Evolutionary conservation across 768 basidiomycete genomes (phyloP).

Genomic region (Mrakia frigida): DNA sequence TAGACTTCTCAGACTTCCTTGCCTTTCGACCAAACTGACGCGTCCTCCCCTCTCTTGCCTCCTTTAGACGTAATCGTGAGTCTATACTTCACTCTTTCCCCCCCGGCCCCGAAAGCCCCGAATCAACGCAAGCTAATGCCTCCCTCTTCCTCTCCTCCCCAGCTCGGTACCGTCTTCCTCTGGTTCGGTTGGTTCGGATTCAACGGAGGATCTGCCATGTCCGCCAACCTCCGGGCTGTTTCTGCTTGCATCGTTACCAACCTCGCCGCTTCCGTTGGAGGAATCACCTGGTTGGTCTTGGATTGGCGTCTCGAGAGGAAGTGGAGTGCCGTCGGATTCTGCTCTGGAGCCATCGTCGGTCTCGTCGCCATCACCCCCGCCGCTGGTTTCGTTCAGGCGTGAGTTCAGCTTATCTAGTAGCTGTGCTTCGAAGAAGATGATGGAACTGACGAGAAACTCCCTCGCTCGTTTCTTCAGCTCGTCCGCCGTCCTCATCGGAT

Average conservation of each 20-base stretch:
- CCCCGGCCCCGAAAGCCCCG: no score
- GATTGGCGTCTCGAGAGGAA: slow-evolving; percentile 75
- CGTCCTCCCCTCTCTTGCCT: no score
- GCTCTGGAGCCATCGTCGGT: slow-evolving; percentile 82
- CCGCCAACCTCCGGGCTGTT: slow-evolving; percentile 78
- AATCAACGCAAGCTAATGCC: no score
- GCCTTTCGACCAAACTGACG: no score
- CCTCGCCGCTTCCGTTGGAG: slow-evolving; percentile 63
- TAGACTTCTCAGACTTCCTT: no score
- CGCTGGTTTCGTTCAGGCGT: slow-evolving; percentile 67
- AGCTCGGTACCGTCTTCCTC: slow-evolving; percentile 77
- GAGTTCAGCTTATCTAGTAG: no score
- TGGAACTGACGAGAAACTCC: no score
- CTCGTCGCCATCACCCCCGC: slow-evolving; percentile 85
- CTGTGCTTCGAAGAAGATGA: no score
- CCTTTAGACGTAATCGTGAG: no score
- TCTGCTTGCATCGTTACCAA: slow-evolving; percentile 76
- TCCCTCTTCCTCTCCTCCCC: no score
- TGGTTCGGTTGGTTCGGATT: slow-evolving; percentile 68
- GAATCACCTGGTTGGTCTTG: slow-evolving; percentile 66
- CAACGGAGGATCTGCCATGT: slow-evolving; percentile 89
- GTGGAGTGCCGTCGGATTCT: slow-evolving; percentile 87
- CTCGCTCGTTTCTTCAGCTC: slow-evolving; percentile 44
- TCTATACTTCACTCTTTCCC: no score
- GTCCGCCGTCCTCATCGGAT: slow-evolving; percentile 68